Percentiles rank a stretch among this genome's conserved stretches.
These are phyloP conservation scores for Scedosporium boydii DNA, from an alignment of 2,329 filamentous ascomycete genomes.

Conservation along the genomic window DNA sequence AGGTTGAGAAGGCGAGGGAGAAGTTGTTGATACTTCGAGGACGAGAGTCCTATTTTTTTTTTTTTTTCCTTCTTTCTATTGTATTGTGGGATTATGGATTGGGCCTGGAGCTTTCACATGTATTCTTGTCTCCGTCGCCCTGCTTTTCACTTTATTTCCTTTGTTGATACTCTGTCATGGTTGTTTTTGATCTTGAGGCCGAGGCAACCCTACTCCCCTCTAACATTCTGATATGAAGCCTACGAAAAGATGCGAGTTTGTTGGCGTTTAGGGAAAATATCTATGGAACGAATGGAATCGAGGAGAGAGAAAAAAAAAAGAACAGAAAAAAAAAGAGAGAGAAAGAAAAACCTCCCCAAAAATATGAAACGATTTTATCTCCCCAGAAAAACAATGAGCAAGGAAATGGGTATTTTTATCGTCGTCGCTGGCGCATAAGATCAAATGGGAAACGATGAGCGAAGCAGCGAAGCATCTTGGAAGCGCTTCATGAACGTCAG, in stretches of 20 bases:
- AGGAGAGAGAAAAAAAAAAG: neutral
- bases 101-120: neutral
- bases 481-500: too few relatives aligned
- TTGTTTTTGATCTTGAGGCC: neutral
- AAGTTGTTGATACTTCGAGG: neutral
- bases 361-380: neutral
- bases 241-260: neutral
- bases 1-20: constrained; percentile 1
- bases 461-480: too few relatives aligned
- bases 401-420: too few relatives aligned
- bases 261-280: neutral
- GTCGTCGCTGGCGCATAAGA: too few relatives aligned
- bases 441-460: too few relatives aligned
- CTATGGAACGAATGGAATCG: neutral
- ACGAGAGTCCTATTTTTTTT: neutral
- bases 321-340: neutral
- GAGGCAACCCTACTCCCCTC: neutral
- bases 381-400: too few relatives aligned
- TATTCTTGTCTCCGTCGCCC: neutral
- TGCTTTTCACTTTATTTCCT: neutral
- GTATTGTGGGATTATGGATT: neutral
- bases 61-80: neutral
- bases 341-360: neutral
- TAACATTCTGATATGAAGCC: neutral
- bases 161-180: neutral